phyloP scores from a whole-genome alignment of 805 yeast species.

The Lachancea sp. region DNA sequence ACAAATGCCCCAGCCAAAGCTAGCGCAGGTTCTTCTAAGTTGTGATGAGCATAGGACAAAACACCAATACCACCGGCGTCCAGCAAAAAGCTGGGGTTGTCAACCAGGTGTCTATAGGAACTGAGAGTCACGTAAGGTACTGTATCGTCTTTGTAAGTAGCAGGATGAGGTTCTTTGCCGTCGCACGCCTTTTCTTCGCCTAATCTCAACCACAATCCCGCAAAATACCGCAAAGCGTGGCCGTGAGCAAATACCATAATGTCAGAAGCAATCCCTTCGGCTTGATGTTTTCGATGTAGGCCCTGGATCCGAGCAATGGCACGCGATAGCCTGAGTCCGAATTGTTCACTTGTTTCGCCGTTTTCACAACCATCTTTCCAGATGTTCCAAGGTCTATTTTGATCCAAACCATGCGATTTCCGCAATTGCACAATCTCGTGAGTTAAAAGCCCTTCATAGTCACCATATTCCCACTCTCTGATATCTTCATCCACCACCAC shows the following conservation, averaged over 20 bases:
- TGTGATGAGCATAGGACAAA: constrained; percentile 80
- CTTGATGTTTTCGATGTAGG: constrained; percentile 51
- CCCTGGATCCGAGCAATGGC: constrained; percentile 58
- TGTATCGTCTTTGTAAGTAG: constrained; percentile 25
- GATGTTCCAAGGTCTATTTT: constrained; percentile 59
- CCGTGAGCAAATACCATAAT: constrained; percentile 88
- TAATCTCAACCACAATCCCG: constrained; percentile 71
- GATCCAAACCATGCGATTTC: constrained; percentile 49
- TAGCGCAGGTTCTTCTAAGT: constrained; percentile 80
- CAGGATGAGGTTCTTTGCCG: constrained; percentile 17
- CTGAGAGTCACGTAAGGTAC: constrained; percentile 33
- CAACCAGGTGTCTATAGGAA: constrained; percentile 33
- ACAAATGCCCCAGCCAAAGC: constrained; percentile 76
- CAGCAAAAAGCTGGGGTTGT: constrained; percentile 73
- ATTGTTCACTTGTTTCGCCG: constrained; percentile 68
- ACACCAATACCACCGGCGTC: constrained; percentile 97
- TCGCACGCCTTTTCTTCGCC: constrained; percentile 31
- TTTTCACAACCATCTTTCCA: constrained; percentile 92
- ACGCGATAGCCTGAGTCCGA: constrained; percentile 65
- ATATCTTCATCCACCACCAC: constrained; percentile 57
- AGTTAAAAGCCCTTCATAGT: constrained; percentile 81
- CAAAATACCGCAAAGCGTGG: constrained; percentile 83
- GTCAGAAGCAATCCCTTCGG: constrained; percentile 52
- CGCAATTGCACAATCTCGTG: constrained; percentile 59
- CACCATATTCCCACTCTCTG: constrained; percentile 96